Evolutionary conservation across 306 rosid species (phyloP).

Genomic region (Inga leiocalycina): DNA sequence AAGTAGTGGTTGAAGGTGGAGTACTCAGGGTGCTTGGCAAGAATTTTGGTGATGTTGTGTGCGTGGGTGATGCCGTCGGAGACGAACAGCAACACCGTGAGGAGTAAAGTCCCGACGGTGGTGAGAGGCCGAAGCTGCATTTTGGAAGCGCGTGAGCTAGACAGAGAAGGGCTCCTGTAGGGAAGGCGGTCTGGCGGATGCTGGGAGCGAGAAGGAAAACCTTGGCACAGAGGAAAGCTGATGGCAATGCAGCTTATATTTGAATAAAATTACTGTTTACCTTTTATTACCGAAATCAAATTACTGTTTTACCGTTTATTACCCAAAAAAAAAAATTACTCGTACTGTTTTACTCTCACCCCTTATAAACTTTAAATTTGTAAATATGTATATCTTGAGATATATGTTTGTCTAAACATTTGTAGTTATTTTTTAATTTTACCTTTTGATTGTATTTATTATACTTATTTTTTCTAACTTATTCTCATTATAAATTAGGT

Average conservation of each 20-base stretch:
- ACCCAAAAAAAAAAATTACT: too few species aligned
- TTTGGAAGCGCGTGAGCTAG: constrained; percentile 16
- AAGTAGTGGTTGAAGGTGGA: constrained; percentile 86
- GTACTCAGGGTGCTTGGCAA: constrained; percentile 66
- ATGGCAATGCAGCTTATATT: constrained; percentile 9
- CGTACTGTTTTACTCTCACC: too few species aligned
- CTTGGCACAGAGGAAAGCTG: not conserved
- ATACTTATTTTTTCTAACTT: too few species aligned
- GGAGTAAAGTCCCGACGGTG: not conserved
- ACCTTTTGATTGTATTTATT: too few species aligned
- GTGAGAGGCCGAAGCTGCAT: constrained; percentile 43
- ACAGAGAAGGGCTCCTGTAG: not conserved
- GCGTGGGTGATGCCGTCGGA: constrained; percentile 25
- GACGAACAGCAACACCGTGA: constrained; percentile 33
- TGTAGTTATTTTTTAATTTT: too few species aligned
- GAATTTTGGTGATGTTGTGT: constrained; percentile 68
- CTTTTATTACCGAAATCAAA: too few species aligned
- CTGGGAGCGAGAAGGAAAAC: not conserved
- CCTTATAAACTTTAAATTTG: too few species aligned
- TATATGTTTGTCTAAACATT: too few species aligned
- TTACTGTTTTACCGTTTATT: too few species aligned
- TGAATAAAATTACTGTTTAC: constrained; percentile 47
- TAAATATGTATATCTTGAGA: too few species aligned
- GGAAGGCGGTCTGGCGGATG: not conserved
- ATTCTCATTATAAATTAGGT: too few species aligned